Evolutionary conservation across 169 alveolate species (phyloP), one percentile per base, ranked within the genome.

Genomic region (Plasmodium ovale): DNA sequence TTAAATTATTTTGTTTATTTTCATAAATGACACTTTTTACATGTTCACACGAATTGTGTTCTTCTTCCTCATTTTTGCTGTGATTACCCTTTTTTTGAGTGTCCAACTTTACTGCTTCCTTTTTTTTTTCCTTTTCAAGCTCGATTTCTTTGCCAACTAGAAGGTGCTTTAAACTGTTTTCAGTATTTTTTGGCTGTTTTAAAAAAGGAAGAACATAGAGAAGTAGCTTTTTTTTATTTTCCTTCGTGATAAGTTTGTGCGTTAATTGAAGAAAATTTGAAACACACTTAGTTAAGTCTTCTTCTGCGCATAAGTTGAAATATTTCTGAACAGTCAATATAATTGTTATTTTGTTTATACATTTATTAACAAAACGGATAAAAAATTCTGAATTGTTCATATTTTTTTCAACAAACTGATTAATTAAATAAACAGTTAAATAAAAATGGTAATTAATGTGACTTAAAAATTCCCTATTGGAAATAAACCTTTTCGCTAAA

Each of bases 391-490:
- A 70, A 39, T 29, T 29, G 77, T 39, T 56, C 42, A 67, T 23
- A 47, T 71, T 56, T 69, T 85, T 85, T 85, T 84, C 77, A 6
- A 85, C 29, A 49, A 42, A 71, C 35, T 44, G 60, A 47, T 69
- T 68, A 27, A 85, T 85, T 29, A 68, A 9, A 44, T 64, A 54
- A 58, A 85, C 39, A 14, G 73, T 56, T 42, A 85, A 39, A 72
- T 69, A 85, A 59, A 85, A 85, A 23, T 68, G 33, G 59, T 60
- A 29, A 85, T 85, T 85, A 9, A 71, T 60, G 19, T 68, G 87
- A n/a, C 31, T 59, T 27, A 85, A 39, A 62, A 85, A 85, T 42
- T 85, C 72, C 3, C 35, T 0, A 68, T 85, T 85, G n/a, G 91
- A 68, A 27, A 85, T 85, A 3, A 33, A 60, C 51, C 64, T 85